A percentile compares a stretch with the other conserved stretches of the same genome.
Conservation (phyloP, 2,329 filamentous ascomycete genomes). For the Neopestalotiopsis rosae region DNA sequence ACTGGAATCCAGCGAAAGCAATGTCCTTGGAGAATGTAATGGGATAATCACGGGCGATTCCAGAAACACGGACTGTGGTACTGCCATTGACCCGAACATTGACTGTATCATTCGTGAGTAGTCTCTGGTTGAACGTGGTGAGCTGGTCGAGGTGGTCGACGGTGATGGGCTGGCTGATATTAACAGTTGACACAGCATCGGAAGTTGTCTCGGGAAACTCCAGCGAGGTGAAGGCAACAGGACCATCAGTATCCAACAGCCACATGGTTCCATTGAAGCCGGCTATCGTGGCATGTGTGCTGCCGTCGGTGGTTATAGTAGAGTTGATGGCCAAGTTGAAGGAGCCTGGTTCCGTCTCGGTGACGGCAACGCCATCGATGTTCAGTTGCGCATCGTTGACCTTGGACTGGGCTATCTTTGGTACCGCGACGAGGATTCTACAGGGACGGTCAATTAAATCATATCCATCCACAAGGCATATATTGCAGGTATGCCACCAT, state of each 20-base stretch:
- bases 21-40: slow-evolving; percentile 64
- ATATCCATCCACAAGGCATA: neutral
- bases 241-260: slow-evolving; percentile 53
- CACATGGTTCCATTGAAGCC: slow-evolving; percentile 60
- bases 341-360: slow-evolving; percentile 47
- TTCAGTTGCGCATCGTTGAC: slow-evolving; percentile 58
- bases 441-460: neutral
- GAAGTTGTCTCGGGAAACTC: slow-evolving; percentile 57
- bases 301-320: slow-evolving; percentile 57
- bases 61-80: slow-evolving; percentile 55
- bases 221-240: slow-evolving; percentile 55
- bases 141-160: slow-evolving; percentile 56
- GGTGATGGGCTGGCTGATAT: slow-evolving; percentile 53
- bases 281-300: slow-evolving; percentile 56
- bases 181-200: slow-evolving; percentile 54
- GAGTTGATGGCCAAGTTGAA: slow-evolving; percentile 62
- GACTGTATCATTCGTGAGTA: slow-evolving; percentile 56
- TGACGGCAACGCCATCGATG: slow-evolving; percentile 57
- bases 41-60: slow-evolving; percentile 52
- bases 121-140: slow-evolving; percentile 59
- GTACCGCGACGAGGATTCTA: slow-evolving; percentile 62
- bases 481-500: neutral
- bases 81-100: slow-evolving; percentile 57
- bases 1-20: slow-evolving; percentile 55
- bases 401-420: slow-evolving; percentile 61